These are phyloP conservation scores for Pseudogymnoascus sp. DNA, from an alignment of 2,329 filamentous ascomycete species.

Conservation along the genomic window DNA sequence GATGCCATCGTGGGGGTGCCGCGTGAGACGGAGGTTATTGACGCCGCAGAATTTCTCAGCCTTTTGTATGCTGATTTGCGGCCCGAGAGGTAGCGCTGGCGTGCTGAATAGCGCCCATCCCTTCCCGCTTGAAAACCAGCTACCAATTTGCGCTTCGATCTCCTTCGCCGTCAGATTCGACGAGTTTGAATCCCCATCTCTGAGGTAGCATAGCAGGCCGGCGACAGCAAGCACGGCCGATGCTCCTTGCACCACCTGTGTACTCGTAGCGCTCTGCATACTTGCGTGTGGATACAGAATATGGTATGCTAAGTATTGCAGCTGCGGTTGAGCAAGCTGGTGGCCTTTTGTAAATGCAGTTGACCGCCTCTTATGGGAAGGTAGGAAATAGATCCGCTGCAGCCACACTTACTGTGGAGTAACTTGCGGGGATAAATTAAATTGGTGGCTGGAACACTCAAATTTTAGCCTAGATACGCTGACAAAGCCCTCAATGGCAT, in stretches of 20 bases:
- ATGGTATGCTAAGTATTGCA: not conserved
- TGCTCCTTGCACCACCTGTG: not conserved
- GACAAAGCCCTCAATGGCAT: too few relatives aligned
- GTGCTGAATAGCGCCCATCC: not conserved
- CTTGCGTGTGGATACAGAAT: not conserved
- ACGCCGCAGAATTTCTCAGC: constrained; percentile 10
- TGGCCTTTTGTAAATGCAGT: not conserved
- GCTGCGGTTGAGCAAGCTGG: not conserved
- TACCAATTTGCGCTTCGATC: not conserved
- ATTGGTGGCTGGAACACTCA: not conserved
- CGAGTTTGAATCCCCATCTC: not conserved
- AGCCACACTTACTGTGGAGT: not conserved
- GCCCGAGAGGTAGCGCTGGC: not conserved
- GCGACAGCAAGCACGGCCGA: not conserved
- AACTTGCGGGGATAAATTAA: not conserved
- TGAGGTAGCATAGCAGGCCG: not conserved
- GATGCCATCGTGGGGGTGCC: constrained; percentile 1
- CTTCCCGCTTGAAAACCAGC: not conserved
- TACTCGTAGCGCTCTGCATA: not conserved
- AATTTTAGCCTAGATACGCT: too few relatives aligned
- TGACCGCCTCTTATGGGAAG: not conserved
- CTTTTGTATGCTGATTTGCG: constrained; percentile 1
- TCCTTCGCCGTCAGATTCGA: not conserved
- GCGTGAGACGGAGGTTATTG: constrained; percentile 8
- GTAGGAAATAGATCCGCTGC: not conserved